A percentile compares a stretch with the other conserved stretches of the same genome.
Conservation (phyloP, 805 yeast genomes). For the Candida maltosa region DNA sequence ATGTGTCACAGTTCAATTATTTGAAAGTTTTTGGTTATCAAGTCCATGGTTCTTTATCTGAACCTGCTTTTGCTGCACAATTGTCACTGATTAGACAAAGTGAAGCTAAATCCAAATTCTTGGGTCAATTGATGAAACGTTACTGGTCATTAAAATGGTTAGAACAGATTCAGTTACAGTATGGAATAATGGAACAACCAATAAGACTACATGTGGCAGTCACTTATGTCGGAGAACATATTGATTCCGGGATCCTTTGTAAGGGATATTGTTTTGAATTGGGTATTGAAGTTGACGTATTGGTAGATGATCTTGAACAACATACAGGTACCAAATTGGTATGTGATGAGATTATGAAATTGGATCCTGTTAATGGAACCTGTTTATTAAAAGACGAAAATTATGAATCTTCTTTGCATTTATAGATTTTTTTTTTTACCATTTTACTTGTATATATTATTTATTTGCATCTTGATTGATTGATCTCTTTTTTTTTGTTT, state of each 20-base stretch:
- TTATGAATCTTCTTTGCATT: too few relatives aligned
- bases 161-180: conserved; percentile 8
- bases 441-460: too few relatives aligned
- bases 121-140: conserved; percentile 8
- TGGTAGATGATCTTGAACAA: not conserved
- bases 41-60: conserved; percentile 27
- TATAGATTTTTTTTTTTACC: too few relatives aligned
- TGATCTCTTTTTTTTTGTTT: too few relatives aligned
- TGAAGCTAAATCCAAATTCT: conserved; percentile 5
- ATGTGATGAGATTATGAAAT: conserved; percentile 42
- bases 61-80: conserved; percentile 11
- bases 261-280: conserved; percentile 47
- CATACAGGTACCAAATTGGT: conserved; percentile 44
- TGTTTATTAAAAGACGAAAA: conserved; percentile 30
- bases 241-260: conserved; percentile 21
- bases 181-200: not conserved
- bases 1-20: conserved; percentile 14
- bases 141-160: conserved; percentile 23
- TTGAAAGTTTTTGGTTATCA: conserved; percentile 33
- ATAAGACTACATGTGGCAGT: conserved; percentile 37
- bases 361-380: conserved; percentile 38
- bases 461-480: too few relatives aligned
- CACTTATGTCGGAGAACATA: conserved; percentile 24
- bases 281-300: conserved; percentile 45
- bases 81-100: conserved; percentile 14